Evolutionary conservation across 2,329 filamentous ascomycete species (phyloP).

Genomic region (Fusarium stilboides): DNA sequence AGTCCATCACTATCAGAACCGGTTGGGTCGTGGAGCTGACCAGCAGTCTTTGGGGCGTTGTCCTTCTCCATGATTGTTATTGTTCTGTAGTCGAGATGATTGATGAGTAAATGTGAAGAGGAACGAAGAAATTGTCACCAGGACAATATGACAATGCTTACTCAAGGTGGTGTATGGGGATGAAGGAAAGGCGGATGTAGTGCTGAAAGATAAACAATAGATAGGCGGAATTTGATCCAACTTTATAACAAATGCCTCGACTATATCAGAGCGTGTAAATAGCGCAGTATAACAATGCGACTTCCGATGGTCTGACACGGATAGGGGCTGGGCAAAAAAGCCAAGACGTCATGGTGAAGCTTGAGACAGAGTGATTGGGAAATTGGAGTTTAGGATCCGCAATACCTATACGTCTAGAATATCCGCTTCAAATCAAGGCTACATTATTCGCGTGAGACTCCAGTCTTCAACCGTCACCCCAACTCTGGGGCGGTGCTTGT

Average conservation of each 20-base stretch:
- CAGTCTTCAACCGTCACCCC: conserved; percentile 1
- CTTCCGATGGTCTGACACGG: conserved; percentile 17
- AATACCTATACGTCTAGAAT: not conserved
- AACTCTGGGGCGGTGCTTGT: conserved; percentile 3
- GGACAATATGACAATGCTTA: not conserved
- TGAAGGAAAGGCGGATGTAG: conserved; percentile 3
- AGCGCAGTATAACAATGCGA: conserved; percentile 10
- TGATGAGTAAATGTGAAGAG: not conserved
- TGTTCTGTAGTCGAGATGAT: not conserved
- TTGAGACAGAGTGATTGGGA: not conserved
- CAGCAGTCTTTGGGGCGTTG: not conserved
- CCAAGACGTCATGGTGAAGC: conserved; percentile 26
- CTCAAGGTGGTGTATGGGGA: not conserved
- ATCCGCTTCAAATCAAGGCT: conserved; percentile 31
- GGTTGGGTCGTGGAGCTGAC: conserved; percentile 29
- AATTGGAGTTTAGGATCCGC: conserved; percentile 13
- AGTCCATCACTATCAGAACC: conserved; percentile 34
- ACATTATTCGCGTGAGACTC: conserved; percentile 13
- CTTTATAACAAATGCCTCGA: conserved; percentile 28
- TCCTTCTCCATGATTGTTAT: conserved; percentile 28
- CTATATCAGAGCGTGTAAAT: conserved; percentile 2
- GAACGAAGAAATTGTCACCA: conserved; percentile 4
- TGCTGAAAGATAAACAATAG: conserved; percentile 4
- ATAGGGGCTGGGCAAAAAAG: conserved; percentile 11
- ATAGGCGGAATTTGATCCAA: not conserved